A percentile compares a stretch with the other conserved stretches of the same genome.
Evolutionary conservation across 108 stramenopile genomes (phyloP).

Genomic region (Pseudonitzschia pungens): DNA sequence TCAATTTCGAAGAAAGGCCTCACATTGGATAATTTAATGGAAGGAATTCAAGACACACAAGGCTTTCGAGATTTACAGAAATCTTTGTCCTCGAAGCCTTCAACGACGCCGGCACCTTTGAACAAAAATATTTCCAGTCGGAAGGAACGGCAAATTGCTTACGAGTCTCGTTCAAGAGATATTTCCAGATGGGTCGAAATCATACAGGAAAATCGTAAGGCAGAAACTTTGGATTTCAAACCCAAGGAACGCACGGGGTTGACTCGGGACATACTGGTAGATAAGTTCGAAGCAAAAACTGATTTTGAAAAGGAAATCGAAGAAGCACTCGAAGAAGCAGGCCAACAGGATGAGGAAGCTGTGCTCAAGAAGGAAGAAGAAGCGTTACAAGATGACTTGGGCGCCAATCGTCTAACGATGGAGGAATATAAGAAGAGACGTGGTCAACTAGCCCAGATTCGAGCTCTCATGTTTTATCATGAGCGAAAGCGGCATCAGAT

Average conservation of each 20-base stretch:
- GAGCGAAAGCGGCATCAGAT: slow-evolving; percentile 97
- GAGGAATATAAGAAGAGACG: slow-evolving; percentile 93
- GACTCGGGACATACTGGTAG: slow-evolving; percentile 68
- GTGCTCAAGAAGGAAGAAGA: slow-evolving; percentile 65
- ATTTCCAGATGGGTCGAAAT: slow-evolving; percentile 79
- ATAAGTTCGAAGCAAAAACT: slow-evolving; percentile 82
- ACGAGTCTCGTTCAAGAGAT: slow-evolving; percentile 72
- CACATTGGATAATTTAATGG: slow-evolving; percentile 86
- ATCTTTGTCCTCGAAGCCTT: slow-evolving; percentile 46
- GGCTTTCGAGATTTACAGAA: slow-evolving; percentile 81
- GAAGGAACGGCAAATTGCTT: slow-evolving; percentile 84
- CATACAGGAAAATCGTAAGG: slow-evolving; percentile 88
- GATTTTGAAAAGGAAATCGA: slow-evolving; percentile 93
- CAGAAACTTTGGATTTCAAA: slow-evolving; percentile 92
- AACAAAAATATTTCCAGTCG: slow-evolving; percentile 76
- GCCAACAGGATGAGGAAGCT: slow-evolving; percentile 78
- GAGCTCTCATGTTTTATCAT: slow-evolving; percentile 98
- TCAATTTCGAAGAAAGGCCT: slow-evolving; percentile 44
- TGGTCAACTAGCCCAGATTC: slow-evolving; percentile 92
- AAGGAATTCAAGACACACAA: slow-evolving; percentile 76
- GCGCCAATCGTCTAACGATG: slow-evolving; percentile 74
- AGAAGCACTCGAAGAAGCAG: slow-evolving; percentile 80
- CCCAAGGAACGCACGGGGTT: slow-evolving; percentile 55
- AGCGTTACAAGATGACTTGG: slow-evolving; percentile 76
- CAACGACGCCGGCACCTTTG: slow-evolving; percentile 71